phyloP scores from a whole-genome alignment of 2,329 filamentous ascomycete species.

The Blastomyces emzantsi region DNA sequence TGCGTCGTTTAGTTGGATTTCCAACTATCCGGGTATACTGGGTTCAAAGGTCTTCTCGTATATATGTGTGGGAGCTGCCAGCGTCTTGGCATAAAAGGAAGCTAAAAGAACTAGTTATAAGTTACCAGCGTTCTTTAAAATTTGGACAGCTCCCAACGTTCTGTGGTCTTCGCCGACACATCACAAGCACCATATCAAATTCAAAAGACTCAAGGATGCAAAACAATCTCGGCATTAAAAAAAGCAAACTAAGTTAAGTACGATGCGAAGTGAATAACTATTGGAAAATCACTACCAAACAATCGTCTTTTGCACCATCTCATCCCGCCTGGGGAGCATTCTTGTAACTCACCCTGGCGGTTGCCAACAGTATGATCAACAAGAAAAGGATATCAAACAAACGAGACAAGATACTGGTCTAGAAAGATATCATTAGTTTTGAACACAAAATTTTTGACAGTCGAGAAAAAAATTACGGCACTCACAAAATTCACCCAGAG shows the following conservation, averaged over 20 bases:
- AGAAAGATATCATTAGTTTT: not conserved
- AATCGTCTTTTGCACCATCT: not conserved
- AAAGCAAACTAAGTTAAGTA: not conserved
- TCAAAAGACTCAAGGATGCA: not conserved
- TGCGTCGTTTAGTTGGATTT: too few species aligned
- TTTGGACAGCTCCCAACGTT: not conserved
- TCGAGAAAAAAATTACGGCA: not conserved
- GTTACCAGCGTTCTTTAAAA: not conserved
- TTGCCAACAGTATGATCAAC: not conserved
- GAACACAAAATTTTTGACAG: not conserved
- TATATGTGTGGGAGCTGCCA: too few species aligned
- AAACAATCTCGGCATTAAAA: not conserved
- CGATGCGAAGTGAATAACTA: not conserved
- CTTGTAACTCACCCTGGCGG: too few species aligned
- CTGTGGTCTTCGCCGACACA: not conserved
- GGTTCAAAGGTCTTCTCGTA: too few species aligned
- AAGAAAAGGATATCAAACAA: not conserved
- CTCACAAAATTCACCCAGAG: not conserved
- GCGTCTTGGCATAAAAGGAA: too few species aligned
- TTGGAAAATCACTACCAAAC: not conserved
- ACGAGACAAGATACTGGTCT: not conserved
- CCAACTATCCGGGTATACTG: too few species aligned
- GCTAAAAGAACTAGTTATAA: too few species aligned
- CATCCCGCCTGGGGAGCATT: not conserved
- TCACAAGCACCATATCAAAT: not conserved